phyloP scores from a whole-genome alignment of 1,284 basidiomycete species.

The Ceratobasidium sp. region DNA sequence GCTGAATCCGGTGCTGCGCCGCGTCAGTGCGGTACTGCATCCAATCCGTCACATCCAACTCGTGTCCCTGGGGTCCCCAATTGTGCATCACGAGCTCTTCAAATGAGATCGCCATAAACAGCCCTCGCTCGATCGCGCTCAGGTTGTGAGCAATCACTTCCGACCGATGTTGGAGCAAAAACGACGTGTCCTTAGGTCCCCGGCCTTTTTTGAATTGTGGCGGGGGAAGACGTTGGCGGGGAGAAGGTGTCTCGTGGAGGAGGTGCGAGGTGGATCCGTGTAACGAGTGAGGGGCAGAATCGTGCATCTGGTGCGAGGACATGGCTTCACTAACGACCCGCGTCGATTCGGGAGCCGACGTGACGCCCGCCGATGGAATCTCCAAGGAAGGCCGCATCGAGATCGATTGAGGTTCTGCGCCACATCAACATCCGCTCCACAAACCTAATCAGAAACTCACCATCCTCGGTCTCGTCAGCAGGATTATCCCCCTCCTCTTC shows the following conservation, averaged over 20 bases:
- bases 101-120: slow-evolving; percentile 82
- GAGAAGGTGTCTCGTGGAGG: not conserved
- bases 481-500: slow-evolving; percentile 54
- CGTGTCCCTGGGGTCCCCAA: slow-evolving; percentile 62
- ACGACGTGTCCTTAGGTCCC: slow-evolving; percentile 64
- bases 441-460: slow-evolving; percentile 20
- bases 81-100: slow-evolving; percentile 72
- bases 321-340: not conserved
- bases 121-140: slow-evolving; percentile 84
- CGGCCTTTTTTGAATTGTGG: slow-evolving; percentile 32
- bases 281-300: slow-evolving; percentile 12
- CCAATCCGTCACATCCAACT: slow-evolving; percentile 82
- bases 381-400: slow-evolving; percentile 28
- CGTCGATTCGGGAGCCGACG: not conserved
- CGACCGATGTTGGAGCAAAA: slow-evolving; percentile 65
- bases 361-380: slow-evolving; percentile 4
- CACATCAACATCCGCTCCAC: no score
- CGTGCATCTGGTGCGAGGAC: not conserved
- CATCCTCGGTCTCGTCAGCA: slow-evolving; percentile 49
- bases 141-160: slow-evolving; percentile 78
- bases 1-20: slow-evolving; percentile 70
- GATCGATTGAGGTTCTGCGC: slow-evolving; percentile 10
- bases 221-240: slow-evolving; percentile 37
- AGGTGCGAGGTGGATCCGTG: slow-evolving; percentile 12
- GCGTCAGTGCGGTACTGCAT: slow-evolving; percentile 78